Conservation (phyloP, 1,139 yeast species). For the Debaryomycetaceae sp. region DNA sequence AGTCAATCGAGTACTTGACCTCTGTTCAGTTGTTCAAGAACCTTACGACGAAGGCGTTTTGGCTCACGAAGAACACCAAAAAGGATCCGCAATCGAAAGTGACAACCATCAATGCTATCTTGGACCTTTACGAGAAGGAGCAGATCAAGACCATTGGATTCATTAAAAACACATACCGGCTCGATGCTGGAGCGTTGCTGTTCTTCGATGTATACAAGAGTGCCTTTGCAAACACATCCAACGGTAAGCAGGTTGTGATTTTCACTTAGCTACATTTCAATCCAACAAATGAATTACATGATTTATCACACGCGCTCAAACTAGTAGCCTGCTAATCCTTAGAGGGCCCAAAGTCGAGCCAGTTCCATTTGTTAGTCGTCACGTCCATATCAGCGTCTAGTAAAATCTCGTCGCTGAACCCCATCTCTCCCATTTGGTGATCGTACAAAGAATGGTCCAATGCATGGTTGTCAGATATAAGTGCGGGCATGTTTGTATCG, state of each 20-base stretch:
- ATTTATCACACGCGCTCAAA: not conserved
- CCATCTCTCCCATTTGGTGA: slow-evolving; percentile 6
- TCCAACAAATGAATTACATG: slow-evolving; percentile 1
- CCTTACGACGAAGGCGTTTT: slow-evolving; percentile 73
- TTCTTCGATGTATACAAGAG: slow-evolving; percentile 41
- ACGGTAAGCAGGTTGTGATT: slow-evolving; percentile 33
- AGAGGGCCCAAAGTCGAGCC: slow-evolving; percentile 27
- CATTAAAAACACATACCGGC: slow-evolving; percentile 26
- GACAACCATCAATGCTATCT: slow-evolving; percentile 51
- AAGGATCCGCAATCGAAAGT: slow-evolving; percentile 57
- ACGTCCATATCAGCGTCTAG: slow-evolving; percentile 14
- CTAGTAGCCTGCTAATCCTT: slow-evolving; percentile 1
- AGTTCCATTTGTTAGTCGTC: slow-evolving; percentile 20
- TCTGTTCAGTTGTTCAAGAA: slow-evolving; percentile 58
- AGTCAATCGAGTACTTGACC: slow-evolving; percentile 40
- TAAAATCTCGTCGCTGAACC: slow-evolving; percentile 9
- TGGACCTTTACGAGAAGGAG: slow-evolving; percentile 57
- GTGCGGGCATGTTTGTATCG: slow-evolving; percentile 8
- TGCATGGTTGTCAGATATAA: slow-evolving; percentile 13
- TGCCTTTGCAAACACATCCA: slow-evolving; percentile 42
- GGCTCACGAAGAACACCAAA: slow-evolving; percentile 76
- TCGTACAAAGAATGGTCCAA: slow-evolving; percentile 21
- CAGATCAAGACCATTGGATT: slow-evolving; percentile 52
- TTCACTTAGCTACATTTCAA: slow-evolving; percentile 13
- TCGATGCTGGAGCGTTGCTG: slow-evolving; percentile 44